phyloP scores from a whole-genome alignment of 257 asterid species.

The Paulownia fortunei region DNA sequence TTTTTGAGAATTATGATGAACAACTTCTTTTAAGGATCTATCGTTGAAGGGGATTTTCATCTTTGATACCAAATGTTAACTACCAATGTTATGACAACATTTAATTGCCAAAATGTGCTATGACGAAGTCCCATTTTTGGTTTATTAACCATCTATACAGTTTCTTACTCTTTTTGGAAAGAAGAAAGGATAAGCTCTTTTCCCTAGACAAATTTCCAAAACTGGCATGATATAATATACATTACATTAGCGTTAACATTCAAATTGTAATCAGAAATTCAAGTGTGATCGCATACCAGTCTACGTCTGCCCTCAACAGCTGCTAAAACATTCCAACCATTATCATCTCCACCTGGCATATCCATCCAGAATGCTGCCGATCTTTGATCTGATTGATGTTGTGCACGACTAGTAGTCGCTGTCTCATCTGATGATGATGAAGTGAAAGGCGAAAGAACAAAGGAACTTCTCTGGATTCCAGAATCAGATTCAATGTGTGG shows the following conservation, averaged over 20 bases:
- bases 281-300: conserved; percentile 35
- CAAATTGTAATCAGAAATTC: conserved; percentile 2
- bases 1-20: neutral
- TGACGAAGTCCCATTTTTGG: neutral
- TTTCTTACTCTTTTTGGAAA: neutral
- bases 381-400: conserved; percentile 49
- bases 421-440: conserved; percentile 57
- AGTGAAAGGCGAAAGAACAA: conserved; percentile 51
- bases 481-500: conserved; percentile 57
- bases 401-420: conserved; percentile 46
- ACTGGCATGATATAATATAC: neutral
- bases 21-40: neutral
- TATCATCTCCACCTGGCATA: conserved; percentile 35
- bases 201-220: neutral
- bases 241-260: neutral
- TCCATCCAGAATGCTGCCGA: conserved; percentile 47
- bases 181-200: neutral
- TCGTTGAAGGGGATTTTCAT: neutral
- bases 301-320: conserved; percentile 52
- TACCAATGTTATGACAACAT: neutral
- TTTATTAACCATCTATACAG: neutral
- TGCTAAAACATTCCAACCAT: conserved; percentile 52
- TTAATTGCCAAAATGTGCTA: too few relatives aligned
- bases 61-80: neutral
- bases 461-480: conserved; percentile 58